Conservation (phyloP, 805 yeast genomes). For the Candida wancherniae region DNA sequence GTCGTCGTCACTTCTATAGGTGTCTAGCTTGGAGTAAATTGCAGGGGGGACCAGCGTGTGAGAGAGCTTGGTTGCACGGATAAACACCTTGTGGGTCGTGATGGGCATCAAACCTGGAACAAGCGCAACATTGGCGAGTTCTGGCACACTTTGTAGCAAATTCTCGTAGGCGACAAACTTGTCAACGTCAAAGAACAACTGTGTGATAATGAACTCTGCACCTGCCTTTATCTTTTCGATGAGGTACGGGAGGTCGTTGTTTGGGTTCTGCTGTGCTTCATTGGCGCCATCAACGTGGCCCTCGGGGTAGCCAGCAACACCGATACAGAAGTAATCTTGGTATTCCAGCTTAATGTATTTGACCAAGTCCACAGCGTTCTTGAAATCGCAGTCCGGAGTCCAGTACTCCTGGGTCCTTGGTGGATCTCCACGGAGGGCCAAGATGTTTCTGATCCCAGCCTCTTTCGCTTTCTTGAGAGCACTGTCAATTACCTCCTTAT, state of each 20-base stretch:
- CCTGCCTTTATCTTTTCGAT: conserved; percentile 88
- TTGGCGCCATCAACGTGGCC: conserved; percentile 92
- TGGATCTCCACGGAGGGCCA: conserved; percentile 95
- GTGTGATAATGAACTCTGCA: conserved; percentile 90
- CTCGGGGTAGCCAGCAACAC: conserved; percentile 98
- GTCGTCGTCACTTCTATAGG: conserved; percentile 61
- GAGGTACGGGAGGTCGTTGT: conserved; percentile 70
- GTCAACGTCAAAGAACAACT: conserved; percentile 82
- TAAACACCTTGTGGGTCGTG: conserved; percentile 74
- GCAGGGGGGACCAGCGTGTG: conserved; percentile 75
- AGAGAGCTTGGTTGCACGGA: conserved; percentile 82
- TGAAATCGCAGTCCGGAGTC: conserved; percentile 53
- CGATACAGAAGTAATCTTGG: conserved; percentile 84
- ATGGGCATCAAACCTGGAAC: conserved; percentile 93
- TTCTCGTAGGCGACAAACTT: conserved; percentile 66
- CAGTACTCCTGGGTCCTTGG: conserved; percentile 72
- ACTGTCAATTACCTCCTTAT: conserved; percentile 66
- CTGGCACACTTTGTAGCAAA: conserved; percentile 38
- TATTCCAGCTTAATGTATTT: conserved; percentile 64
- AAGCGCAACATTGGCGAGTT: conserved; percentile 48
- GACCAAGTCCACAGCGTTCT: conserved; percentile 82
- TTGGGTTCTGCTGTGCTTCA: conserved; percentile 56
- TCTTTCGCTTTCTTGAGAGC: conserved; percentile 69
- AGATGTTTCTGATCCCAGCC: conserved; percentile 79
- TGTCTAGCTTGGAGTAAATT: conserved; percentile 52